These are phyloP conservation scores for Pseudonectria buxi DNA, from an alignment of 2,329 filamentous ascomycete genomes.

Conservation along the genomic window DNA sequence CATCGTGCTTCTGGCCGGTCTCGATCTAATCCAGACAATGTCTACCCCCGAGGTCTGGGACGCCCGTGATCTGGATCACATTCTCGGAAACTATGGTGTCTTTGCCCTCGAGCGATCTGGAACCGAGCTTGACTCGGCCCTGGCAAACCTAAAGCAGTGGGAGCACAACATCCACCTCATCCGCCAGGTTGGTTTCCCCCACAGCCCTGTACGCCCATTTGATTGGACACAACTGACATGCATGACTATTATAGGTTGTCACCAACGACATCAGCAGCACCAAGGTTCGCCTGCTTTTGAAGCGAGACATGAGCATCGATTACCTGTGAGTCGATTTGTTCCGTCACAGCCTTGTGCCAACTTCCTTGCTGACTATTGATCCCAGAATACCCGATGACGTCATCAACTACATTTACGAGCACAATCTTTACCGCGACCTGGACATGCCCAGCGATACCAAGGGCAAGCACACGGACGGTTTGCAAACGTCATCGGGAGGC, in stretches of 20 bases:
- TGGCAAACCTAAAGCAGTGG: slow-evolving; percentile 74
- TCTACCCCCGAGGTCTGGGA: slow-evolving; percentile 73
- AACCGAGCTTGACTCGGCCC: slow-evolving; percentile 81
- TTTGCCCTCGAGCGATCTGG: slow-evolving; percentile 85
- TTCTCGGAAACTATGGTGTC: slow-evolving; percentile 73
- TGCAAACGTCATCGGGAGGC: slow-evolving; percentile 10
- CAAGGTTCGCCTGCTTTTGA: slow-evolving; percentile 74
- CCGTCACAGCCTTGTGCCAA: too few species aligned
- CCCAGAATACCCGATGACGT: slow-evolving; percentile 57
- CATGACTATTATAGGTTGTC: slow-evolving; percentile 46
- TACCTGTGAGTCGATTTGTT: slow-evolving; percentile 40
- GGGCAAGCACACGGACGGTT: slow-evolving; percentile 16
- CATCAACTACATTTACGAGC: slow-evolving; percentile 65
- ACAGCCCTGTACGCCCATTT: not conserved
- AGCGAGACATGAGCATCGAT: slow-evolving; percentile 74
- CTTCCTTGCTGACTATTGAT: too few species aligned
- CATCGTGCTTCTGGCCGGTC: slow-evolving; percentile 76
- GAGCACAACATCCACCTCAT: slow-evolving; percentile 84
- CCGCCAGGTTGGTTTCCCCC: slow-evolving; percentile 36
- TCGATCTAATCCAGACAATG: slow-evolving; percentile 69
- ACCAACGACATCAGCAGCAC: slow-evolving; percentile 81
- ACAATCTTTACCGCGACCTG: slow-evolving; percentile 55
- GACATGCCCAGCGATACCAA: slow-evolving; percentile 20
- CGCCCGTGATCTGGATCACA: slow-evolving; percentile 76
- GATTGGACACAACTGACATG: slow-evolving; percentile 6